Evolutionary conservation across 148 eudicot species (phyloP).

Genomic region (Diospyros lotus): DNA sequence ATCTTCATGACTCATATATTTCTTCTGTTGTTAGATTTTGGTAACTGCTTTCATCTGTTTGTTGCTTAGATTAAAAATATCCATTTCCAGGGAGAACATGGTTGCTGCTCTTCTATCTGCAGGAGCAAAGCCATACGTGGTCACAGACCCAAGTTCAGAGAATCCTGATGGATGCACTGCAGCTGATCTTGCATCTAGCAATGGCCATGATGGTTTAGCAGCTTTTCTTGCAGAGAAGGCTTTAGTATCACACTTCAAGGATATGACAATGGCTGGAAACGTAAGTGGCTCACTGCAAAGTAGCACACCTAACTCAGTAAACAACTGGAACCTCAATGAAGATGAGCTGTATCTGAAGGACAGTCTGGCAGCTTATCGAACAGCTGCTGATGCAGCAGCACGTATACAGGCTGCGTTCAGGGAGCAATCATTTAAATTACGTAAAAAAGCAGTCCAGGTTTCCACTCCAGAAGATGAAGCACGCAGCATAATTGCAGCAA

Average conservation of each 20-base stretch:
- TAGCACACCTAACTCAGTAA: conserved; percentile 33
- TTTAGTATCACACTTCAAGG: conserved; percentile 67
- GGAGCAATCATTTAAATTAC: conserved; percentile 62
- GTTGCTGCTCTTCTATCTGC: conserved; percentile 89
- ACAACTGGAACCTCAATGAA: conserved; percentile 40
- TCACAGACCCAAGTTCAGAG: conserved; percentile 77
- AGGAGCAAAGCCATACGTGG: conserved; percentile 84
- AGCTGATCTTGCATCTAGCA: conserved; percentile 73
- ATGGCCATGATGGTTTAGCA: conserved; percentile 69
- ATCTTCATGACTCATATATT: neutral
- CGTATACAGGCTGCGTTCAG: conserved; percentile 88
- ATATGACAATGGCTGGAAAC: conserved; percentile 85
- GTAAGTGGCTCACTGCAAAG: conserved; percentile 62
- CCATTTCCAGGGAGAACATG: conserved; percentile 62
- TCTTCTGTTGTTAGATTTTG: neutral
- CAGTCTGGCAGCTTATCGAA: conserved; percentile 83
- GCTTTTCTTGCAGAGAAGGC: conserved; percentile 93
- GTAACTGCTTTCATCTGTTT: neutral
- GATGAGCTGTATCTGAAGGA: conserved; percentile 84
- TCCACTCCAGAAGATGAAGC: conserved; percentile 74
- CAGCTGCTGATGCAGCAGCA: conserved; percentile 98
- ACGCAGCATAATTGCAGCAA: conserved; percentile 74
- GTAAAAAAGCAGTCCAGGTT: conserved; percentile 37
- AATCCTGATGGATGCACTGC: conserved; percentile 74
- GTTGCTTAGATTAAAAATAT: neutral